Conservation (phyloP, 1,284 basidiomycete genomes). For the Anthracocystis panici-leucophaei region DNA sequence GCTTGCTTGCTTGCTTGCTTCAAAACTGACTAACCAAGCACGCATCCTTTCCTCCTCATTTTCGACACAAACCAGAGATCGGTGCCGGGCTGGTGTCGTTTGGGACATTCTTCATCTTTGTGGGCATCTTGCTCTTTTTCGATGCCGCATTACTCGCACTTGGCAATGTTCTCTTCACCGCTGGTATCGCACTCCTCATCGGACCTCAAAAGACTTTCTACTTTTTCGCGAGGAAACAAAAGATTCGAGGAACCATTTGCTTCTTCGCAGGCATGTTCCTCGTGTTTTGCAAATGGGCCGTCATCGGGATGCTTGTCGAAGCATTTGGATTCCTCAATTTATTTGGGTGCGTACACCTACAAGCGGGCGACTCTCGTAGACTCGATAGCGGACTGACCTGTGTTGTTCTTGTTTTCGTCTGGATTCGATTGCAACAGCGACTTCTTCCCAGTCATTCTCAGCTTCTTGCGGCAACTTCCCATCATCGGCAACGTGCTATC, state of each 20-base stretch:
- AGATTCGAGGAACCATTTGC: constrained; percentile 82
- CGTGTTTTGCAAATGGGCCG: constrained; percentile 91
- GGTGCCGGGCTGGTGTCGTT: constrained; percentile 94
- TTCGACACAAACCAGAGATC: constrained; percentile 59
- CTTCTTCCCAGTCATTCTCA: constrained; percentile 98
- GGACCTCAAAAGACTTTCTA: constrained; percentile 85
- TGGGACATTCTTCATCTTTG: constrained; percentile 92
- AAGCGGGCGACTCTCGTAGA: neutral
- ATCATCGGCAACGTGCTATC: constrained; percentile 88
- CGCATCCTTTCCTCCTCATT: neutral
- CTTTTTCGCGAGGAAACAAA: constrained; percentile 97
- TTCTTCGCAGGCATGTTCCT: constrained; percentile 69
- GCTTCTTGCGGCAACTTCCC: constrained; percentile 93
- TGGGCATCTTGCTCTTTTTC: constrained; percentile 95
- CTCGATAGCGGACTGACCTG: constrained; percentile 11
- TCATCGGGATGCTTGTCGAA: constrained; percentile 92
- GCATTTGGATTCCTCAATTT: constrained; percentile 87
- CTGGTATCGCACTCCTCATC: constrained; percentile 68
- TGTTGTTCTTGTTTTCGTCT: neutral
- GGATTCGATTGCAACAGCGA: constrained; percentile 75
- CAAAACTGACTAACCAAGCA: neutral
- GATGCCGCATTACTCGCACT: constrained; percentile 96
- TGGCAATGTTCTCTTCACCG: constrained; percentile 77
- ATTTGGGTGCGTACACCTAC: constrained; percentile 81
- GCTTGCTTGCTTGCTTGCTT: no score